Conservation (phyloP, 2,329 filamentous ascomycete species). For the Ophiostoma pallidulum region DNA sequence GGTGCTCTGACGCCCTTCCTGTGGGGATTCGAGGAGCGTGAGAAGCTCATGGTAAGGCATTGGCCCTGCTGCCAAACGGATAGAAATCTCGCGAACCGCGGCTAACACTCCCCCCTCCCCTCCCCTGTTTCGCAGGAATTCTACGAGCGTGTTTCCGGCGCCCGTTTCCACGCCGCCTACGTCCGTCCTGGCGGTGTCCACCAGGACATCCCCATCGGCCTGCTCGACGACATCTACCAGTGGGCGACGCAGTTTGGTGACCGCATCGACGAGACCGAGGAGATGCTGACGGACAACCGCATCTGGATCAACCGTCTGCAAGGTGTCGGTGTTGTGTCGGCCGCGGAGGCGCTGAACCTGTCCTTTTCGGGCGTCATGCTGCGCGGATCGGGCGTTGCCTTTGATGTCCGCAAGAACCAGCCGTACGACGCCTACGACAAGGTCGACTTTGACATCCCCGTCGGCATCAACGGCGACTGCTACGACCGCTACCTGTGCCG, state of each 20-base stretch:
- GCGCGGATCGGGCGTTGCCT: conserved; percentile 89
- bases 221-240: conserved; percentile 98
- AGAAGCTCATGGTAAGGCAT: conserved; percentile 88
- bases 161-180: conserved; percentile 93
- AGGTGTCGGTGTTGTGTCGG: conserved; percentile 82
- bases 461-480: conserved; percentile 95
- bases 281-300: conserved; percentile 97
- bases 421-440: conserved; percentile 97
- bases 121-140: conserved; percentile 63
- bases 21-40: conserved; percentile 99
- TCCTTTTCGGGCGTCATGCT: conserved; percentile 97
- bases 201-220: conserved; percentile 85
- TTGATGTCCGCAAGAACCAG: conserved; percentile 92
- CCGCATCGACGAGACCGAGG: conserved; percentile 96
- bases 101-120: not conserved
- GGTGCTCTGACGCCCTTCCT: conserved; percentile 95
- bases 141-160: conserved; percentile 97
- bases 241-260: conserved; percentile 99
- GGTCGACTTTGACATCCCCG: conserved; percentile 96
- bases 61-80: no score
- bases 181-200: conserved; percentile 93
- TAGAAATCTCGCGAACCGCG: not conserved
- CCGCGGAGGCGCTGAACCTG: conserved; percentile 91
- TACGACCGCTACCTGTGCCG: conserved; percentile 98
- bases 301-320: conserved; percentile 96